These are phyloP conservation scores for Mucor plumbeus DNA, from an alignment of 371 early-diverging fungal species.

Conservation along the genomic window DNA sequence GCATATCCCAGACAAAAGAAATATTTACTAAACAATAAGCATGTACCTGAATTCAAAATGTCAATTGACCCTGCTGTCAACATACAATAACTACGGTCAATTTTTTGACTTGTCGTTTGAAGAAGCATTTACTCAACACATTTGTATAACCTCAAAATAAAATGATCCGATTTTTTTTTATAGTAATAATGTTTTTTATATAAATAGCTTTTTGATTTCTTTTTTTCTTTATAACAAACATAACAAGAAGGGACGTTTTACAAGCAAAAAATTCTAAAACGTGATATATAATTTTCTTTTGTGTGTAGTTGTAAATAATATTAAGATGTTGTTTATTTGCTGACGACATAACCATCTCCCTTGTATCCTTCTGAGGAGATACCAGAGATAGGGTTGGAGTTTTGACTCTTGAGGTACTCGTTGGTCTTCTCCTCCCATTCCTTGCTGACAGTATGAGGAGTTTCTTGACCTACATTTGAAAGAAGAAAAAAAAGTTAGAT, in stretches of 20 bases:
- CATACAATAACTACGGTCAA: neutral
- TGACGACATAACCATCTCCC: conserved; percentile 74
- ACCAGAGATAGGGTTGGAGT: conserved; percentile 92
- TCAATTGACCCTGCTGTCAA: neutral
- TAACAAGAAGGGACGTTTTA: conserved; percentile 11
- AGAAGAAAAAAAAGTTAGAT: neutral
- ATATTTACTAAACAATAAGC: neutral
- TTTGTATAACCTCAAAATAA: neutral
- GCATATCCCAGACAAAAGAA: neutral
- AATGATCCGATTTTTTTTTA: neutral
- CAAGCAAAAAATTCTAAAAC: conserved; percentile 12
- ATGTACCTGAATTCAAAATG: neutral
- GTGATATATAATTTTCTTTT: conserved; percentile 22
- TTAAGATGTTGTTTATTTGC: conserved; percentile 26
- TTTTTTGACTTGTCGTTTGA: neutral
- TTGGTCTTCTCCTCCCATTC: conserved; percentile 95
- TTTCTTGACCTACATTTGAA: conserved; percentile 58
- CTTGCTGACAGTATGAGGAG: conserved; percentile 77
- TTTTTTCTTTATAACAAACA: conserved; percentile 22
- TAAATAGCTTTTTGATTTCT: conserved; percentile 1
- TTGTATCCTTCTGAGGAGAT: conserved; percentile 85
- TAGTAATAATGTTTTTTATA: neutral
- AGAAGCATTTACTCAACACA: neutral
- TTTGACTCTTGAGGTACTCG: conserved; percentile 79
- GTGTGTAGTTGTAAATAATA: conserved; percentile 11